Evolutionary conservation across 2,329 filamentous ascomycete species (phyloP), one percentile per base, ranked within the genome.

Genomic region (Stenocarpella maydis): DNA sequence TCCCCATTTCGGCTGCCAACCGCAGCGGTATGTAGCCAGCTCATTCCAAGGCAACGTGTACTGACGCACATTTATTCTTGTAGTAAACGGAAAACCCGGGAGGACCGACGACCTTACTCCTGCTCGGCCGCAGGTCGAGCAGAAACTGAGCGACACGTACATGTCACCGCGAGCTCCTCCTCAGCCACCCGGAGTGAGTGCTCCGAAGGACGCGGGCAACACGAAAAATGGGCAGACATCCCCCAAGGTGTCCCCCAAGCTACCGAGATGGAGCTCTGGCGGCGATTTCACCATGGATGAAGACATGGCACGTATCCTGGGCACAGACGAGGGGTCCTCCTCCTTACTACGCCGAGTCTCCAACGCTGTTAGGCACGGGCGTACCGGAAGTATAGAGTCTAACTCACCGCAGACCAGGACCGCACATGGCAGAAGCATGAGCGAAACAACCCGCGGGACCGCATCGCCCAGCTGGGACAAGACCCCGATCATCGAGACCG

Each of bases 251-350:
- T 92, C 91, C 12, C 90, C 91, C 12, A 90, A 90, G 74, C 82
- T 93, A 72, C 88, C 91, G 73, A 86, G 91, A 75, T 93, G 88
- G 88, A 97, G 92, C 79, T 87, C 88, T 52, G 93, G 93, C 65
- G 93, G 91, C 67, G 94, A 97, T 73, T 96, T 98, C 76, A 96
- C 92, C 70, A 90, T 97, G 91, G 95, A 98, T 73, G 95, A 98
- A 79, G 96, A 98, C 77, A 94, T 98, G 89, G 92, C 93, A 66
- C 91, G 95, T 69, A 95, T 98, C 69, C 85, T 97, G 70, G 92
- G 90, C 49, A 90, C 89, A 24, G 93, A 95, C 71, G 92, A 94
- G 77, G 85, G 87, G 52, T 91, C 90, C 39, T 91, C 93, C 31
- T 95, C 93, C 1, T 92, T 98, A 71, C 84, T 98, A 72, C 92